Evolutionary conservation across 768 basidiomycete genomes (phyloP), one percentile per base, ranked within the genome.

Genomic region (Clitopilus passeckerianus): DNA sequence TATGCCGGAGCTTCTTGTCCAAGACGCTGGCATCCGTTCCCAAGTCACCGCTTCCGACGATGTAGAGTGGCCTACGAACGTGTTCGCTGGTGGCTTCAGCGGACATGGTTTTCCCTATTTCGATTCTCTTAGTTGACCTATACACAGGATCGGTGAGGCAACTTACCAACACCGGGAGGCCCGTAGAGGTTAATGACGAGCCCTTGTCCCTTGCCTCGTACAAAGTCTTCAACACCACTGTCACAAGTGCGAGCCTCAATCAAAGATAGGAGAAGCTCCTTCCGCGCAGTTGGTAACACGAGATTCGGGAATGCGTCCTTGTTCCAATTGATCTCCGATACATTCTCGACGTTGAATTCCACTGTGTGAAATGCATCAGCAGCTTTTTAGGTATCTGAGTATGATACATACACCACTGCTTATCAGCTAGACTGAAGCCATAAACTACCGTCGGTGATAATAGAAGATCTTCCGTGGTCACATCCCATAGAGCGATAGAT

Each of bases 371-470:
- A n/a, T n/a, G n/a, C n/a, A n/a, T n/a, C n/a, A n/a, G n/a, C n/a
- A n/a, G n/a, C n/a, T n/a, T n/a, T n/a, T n/a, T n/a, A n/a, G n/a
- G n/a, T n/a, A n/a, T n/a, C n/a, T n/a, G n/a, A n/a, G n/a, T n/a
- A n/a, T 8, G 20, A 15, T 3, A 76, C 83, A 63, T 65, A 85
- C 84, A 68, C 85, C 85, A 86, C 6, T 76, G 63, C 68, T 87
- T 86, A 60, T 84, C 84, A 6, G 70, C 62, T 52, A 88, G 69
- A 69, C 85, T 85, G 68, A 88, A 89, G 0, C 85, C 86, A 61
- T 83, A 83, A 2, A 87, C 79, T 35, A 82, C 74, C 0, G 83
- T 79, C 0, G 86, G 75, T 0, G 85, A 75, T 4, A 89, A 69
- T 27, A 86, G 71, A 16, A 87, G 71, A 35, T 85, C 80, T 20